Percentiles rank a stretch among this genome's conserved stretches.
Conservation (phyloP, 2,329 filamentous ascomycete genomes). For the Laburnicola sp. region DNA sequence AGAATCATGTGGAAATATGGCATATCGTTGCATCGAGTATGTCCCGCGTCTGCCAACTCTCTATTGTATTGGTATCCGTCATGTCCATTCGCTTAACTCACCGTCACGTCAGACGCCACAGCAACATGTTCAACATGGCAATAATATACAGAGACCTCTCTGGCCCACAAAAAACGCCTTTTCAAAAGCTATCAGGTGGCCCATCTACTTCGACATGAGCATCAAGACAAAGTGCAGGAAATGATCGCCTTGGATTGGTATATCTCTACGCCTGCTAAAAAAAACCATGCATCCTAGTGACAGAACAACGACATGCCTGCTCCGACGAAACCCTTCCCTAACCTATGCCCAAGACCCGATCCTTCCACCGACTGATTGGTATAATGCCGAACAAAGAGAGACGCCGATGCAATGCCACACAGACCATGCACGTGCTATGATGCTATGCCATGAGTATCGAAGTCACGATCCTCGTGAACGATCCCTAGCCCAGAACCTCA, state of each 20-base stretch:
- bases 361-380: slow-evolving; percentile 1
- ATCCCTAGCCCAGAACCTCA: neutral
- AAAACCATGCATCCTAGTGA: neutral
- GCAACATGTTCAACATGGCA: no score
- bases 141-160: no score
- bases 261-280: slow-evolving; percentile 11
- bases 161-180: no score
- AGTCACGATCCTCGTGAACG: neutral
- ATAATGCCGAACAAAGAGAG: slow-evolving; percentile 6
- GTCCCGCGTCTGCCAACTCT: no score
- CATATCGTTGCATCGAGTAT: no score
- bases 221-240: neutral
- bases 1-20: no score
- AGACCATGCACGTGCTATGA: neutral
- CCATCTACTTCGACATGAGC: no score
- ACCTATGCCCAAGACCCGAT: neutral
- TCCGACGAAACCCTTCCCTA: neutral
- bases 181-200: no score
- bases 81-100: no score
- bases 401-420: slow-evolving; percentile 13
- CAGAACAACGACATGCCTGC: no score
- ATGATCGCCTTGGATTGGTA: slow-evolving; percentile 4
- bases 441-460: neutral
- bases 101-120: no score
- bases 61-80: no score